Base-by-base conservation (phyloP, 768 basidiomycete species). In the Mycena sanguinolenta region DNA sequence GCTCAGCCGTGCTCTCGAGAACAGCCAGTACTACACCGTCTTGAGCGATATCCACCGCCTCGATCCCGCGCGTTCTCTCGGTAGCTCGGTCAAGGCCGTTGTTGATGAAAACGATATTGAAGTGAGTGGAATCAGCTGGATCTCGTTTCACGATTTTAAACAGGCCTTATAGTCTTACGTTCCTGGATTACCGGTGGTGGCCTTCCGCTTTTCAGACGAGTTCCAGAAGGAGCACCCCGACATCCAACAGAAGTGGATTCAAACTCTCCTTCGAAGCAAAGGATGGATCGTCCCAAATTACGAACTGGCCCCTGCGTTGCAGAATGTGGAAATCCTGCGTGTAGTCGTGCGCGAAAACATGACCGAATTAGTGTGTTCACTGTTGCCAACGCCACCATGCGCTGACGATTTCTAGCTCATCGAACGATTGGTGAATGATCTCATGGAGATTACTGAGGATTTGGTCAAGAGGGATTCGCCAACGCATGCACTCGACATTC, bases 381-480 rank as follows among this genome's bases (percentile, higher is more conserved):
- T 84, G 80, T 72, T 84, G 4, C 80, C 88, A 10, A 87, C 88
- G 0, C 86, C 90, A 25, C 86, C 30, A 28, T 19, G 46, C 32
- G n/a, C 89, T 25, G 74, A 88, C 0, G 88, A 88, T 84, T 78
- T 82, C 65, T 82, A 91, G 87, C 83, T 92, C 60, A 72, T 91
- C 52, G 90, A 92, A 71, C 85, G 89, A 63, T 85, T 96, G 27
- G 80, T 95, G 25, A 80, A 80, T 3, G 94, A 96, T 69, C 82
- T 95, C 87, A 81, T 95, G 32, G 88, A 91, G 75, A 79, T 93
- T 32, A 92, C 91, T 0, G 88, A 93, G 75, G 80, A 83, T 8
- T 82, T 96, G 32, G 78, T 80, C 16, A 77, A 85, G 44, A 73
- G 83, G 38, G 84, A 82, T 55, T 87, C 88, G 12, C 79, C 89